Conservation (phyloP, 1,139 yeast species). For the Candida dubliniensis region DNA sequence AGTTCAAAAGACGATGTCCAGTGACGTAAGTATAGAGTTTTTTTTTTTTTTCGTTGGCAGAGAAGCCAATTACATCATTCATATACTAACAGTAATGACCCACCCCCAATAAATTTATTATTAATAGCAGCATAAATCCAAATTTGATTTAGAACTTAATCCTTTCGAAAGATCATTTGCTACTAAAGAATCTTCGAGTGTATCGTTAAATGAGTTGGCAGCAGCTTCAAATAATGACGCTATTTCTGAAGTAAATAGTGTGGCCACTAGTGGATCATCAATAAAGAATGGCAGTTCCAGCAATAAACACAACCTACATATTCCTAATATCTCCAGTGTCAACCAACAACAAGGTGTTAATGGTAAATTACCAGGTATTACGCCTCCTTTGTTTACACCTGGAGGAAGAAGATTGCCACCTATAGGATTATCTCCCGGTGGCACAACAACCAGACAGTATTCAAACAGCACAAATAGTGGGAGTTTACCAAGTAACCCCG, state of each 20-base stretch:
- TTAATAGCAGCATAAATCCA: constrained; percentile 39
- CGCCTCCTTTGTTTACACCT: constrained; percentile 60
- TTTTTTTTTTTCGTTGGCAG: not conserved
- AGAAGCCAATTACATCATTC: not conserved
- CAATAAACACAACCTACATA: constrained; percentile 36
- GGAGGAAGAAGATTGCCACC: constrained; percentile 65
- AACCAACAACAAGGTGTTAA: constrained; percentile 13
- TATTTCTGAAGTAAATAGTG: constrained; percentile 5
- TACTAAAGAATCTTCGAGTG: constrained; percentile 33
- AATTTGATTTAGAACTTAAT: constrained; percentile 84
- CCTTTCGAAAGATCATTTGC: constrained; percentile 97
- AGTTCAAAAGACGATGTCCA: constrained; percentile 12
- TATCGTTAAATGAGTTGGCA: constrained; percentile 5
- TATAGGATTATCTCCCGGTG: constrained; percentile 44
- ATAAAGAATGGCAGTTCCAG: constrained; percentile 11
- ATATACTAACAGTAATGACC: not conserved
- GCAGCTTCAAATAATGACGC: constrained; percentile 5
- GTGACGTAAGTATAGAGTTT: constrained; percentile 14
- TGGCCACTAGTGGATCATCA: constrained; percentile 4
- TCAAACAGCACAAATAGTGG: constrained; percentile 2
- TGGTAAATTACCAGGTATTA: constrained; percentile 41
- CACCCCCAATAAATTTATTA: constrained; percentile 20
- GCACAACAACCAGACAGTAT: constrained; percentile 7
- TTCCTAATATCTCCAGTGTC: constrained; percentile 33
- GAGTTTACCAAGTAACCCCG: not conserved